Conservation (phyloP, 2,329 filamentous ascomycete species). For the Calycina herbarum region DNA sequence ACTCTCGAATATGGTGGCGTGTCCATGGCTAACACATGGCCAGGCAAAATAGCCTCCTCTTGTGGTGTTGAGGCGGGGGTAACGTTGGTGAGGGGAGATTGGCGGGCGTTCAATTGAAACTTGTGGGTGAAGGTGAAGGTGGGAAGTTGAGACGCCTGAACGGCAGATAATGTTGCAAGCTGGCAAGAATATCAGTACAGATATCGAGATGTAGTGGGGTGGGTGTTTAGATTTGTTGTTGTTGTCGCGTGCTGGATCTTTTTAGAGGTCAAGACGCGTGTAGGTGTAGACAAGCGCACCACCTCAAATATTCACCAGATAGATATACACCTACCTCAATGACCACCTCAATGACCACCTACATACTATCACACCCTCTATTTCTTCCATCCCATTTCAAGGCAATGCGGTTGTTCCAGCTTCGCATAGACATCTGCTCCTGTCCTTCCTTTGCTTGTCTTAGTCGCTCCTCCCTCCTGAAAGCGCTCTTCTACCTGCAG, state of each 20-base stretch:
- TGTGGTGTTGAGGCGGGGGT: not conserved
- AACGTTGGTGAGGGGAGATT: not conserved
- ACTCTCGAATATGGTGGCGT: not conserved
- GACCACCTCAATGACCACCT: not conserved
- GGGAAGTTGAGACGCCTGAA: not conserved
- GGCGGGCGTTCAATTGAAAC: not conserved
- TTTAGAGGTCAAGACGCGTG: not conserved
- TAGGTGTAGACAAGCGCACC: not conserved
- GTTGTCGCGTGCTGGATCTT: not conserved
- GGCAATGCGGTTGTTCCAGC: not conserved
- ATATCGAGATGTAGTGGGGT: not conserved
- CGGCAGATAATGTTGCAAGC: not conserved
- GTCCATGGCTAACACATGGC: not conserved
- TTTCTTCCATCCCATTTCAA: too few species aligned
- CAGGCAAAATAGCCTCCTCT: not conserved
- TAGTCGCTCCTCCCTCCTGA: not conserved
- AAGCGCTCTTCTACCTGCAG: not conserved
- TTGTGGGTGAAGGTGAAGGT: not conserved
- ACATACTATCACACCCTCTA: not conserved
- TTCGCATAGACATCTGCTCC: not conserved
- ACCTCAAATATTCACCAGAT: not conserved
- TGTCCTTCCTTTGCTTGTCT: not conserved
- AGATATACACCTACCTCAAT: not conserved
- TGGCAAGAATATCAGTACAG: not conserved
- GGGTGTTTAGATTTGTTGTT: not conserved